Percentiles rank a stretch among this genome's conserved stretches.
Evolutionary conservation across 768 basidiomycete species (phyloP).

Genomic region (Hericium rajendrae): DNA sequence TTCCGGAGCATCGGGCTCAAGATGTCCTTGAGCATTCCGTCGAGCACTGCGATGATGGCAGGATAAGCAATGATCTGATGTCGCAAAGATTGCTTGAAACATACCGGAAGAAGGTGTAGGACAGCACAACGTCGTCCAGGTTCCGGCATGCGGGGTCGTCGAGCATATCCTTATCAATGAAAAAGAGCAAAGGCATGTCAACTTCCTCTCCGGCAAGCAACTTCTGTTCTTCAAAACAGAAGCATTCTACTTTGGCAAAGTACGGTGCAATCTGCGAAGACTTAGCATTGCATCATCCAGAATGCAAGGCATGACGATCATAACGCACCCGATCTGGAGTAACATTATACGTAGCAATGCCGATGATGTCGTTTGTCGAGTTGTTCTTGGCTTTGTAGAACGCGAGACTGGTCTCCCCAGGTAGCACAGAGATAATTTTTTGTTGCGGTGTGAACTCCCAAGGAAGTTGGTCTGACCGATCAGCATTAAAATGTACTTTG

Average conservation of each 20-base stretch:
- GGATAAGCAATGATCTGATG: background rate
- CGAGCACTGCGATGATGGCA: constrained; percentile 50
- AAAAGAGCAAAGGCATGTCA: constrained; percentile 96
- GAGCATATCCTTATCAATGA: constrained; percentile 94
- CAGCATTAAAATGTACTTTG: constrained; percentile 94
- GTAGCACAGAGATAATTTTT: constrained; percentile 80
- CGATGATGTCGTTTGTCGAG: constrained; percentile 82
- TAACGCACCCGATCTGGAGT: constrained; percentile 85
- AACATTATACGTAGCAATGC: constrained; percentile 98
- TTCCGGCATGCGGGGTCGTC: constrained; percentile 85
- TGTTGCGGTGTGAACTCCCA: constrained; percentile 93
- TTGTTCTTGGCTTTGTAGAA: constrained; percentile 92
- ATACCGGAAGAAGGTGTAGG: constrained; percentile 96
- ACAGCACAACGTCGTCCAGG: constrained; percentile 86
- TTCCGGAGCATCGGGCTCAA: constrained; percentile 85
- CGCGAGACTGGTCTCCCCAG: constrained; percentile 92
- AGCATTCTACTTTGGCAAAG: constrained; percentile 98
- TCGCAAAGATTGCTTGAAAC: constrained; percentile 15
- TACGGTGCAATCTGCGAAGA: constrained; percentile 83
- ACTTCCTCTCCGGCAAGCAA: constrained; percentile 93
- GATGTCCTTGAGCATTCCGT: constrained; percentile 73
- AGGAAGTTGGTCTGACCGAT: constrained; percentile 78
- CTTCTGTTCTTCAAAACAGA: constrained; percentile 98
- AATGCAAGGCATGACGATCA: background rate
- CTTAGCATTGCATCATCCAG: background rate